Percentiles rank a stretch among this genome's conserved stretches.
Evolutionary conservation across 2,329 filamentous ascomycete genomes (phyloP).

Genomic region (Fonsecaea multimorphosa): DNA sequence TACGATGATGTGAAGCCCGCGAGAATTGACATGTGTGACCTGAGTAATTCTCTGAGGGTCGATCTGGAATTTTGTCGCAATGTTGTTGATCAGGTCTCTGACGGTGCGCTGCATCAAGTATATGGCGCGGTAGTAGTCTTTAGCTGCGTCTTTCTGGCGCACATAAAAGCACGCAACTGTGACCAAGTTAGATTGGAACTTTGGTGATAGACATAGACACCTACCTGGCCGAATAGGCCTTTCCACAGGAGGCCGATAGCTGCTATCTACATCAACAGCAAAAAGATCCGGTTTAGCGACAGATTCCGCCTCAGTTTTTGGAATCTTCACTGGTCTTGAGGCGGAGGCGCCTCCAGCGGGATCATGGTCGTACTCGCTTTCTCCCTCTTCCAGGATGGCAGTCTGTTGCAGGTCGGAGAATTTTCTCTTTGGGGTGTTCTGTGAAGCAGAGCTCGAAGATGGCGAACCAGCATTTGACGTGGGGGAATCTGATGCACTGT

Average conservation of each 20-base stretch:
- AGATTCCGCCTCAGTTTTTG: slow-evolving; percentile 29
- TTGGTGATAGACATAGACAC: slow-evolving; percentile 38
- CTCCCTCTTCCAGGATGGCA: slow-evolving; percentile 35
- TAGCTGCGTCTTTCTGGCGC: slow-evolving; percentile 57
- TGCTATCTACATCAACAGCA: slow-evolving; percentile 78
- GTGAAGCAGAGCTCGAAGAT: slow-evolving; percentile 48
- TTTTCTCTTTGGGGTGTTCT: slow-evolving; percentile 52
- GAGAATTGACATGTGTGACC: slow-evolving; percentile 73
- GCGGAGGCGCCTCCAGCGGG: slow-evolving; percentile 12
- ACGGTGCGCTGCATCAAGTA: slow-evolving; percentile 81
- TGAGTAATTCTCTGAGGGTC: slow-evolving; percentile 74
- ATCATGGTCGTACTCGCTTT: slow-evolving; percentile 32
- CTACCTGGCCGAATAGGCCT: slow-evolving; percentile 69
- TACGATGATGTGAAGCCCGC: slow-evolving; percentile 80
- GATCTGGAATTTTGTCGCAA: slow-evolving; percentile 80
- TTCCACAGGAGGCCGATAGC: slow-evolving; percentile 80
- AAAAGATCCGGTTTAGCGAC: slow-evolving; percentile 30
- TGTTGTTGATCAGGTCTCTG: slow-evolving; percentile 72
- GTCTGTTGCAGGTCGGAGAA: slow-evolving; percentile 37
- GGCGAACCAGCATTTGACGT: slow-evolving; percentile 48
- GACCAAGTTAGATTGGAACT: slow-evolving; percentile 43
- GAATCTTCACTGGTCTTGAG: slow-evolving; percentile 34
- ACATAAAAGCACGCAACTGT: slow-evolving; percentile 89
- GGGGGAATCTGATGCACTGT: slow-evolving; percentile 45
- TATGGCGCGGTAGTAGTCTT: slow-evolving; percentile 78